phyloP scores from a whole-genome alignment of 345 rosid species.

The Sonneratia alba region DNA sequence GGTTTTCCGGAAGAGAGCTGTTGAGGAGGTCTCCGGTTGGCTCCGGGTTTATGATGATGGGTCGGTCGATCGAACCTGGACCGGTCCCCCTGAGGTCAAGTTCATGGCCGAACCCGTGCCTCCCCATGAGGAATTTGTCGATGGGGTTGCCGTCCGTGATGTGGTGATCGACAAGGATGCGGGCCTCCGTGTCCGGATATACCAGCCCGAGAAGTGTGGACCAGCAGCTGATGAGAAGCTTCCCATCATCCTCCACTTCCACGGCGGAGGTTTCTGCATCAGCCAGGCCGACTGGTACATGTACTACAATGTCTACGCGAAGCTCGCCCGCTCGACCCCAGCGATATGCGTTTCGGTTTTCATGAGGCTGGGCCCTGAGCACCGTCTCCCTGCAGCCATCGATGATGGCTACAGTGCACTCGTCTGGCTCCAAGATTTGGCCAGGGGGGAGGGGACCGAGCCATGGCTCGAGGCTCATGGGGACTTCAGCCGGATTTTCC shows the following conservation, averaged over 20 bases:
- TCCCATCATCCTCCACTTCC: conserved; percentile 39
- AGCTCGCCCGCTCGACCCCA: conserved; percentile 19
- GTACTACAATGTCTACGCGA: conserved; percentile 24
- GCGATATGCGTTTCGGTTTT: conserved; percentile 32
- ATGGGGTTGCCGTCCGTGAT: conserved; percentile 43
- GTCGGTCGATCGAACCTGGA: conserved; percentile 53
- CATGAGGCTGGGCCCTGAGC: conserved; percentile 35
- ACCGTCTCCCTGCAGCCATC: conserved; percentile 31
- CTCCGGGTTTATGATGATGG: conserved; percentile 45
- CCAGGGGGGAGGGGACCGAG: conserved; percentile 19
- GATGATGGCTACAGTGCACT: conserved; percentile 35
- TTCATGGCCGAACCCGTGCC: conserved; percentile 49
- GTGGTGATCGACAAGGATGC: conserved; percentile 21
- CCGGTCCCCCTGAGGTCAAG: conserved; percentile 50
- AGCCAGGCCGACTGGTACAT: conserved; percentile 34
- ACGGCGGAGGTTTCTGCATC: conserved; percentile 45
- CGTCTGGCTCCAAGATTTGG: conserved; percentile 32
- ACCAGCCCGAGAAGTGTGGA: conserved; percentile 23
- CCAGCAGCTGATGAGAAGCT: conserved; percentile 16
- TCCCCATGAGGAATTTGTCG: conserved; percentile 32
- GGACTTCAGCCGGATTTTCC: conserved; percentile 32
- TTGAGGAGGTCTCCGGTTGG: conserved; percentile 66
- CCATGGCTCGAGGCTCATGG: conserved; percentile 24
- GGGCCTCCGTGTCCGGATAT: conserved; percentile 36
- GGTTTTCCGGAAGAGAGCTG: conserved; percentile 21